These are phyloP conservation scores for Lepiota brunneoincarnata DNA, from an alignment of 768 basidiomycete species.

Conservation along the genomic window DNA sequence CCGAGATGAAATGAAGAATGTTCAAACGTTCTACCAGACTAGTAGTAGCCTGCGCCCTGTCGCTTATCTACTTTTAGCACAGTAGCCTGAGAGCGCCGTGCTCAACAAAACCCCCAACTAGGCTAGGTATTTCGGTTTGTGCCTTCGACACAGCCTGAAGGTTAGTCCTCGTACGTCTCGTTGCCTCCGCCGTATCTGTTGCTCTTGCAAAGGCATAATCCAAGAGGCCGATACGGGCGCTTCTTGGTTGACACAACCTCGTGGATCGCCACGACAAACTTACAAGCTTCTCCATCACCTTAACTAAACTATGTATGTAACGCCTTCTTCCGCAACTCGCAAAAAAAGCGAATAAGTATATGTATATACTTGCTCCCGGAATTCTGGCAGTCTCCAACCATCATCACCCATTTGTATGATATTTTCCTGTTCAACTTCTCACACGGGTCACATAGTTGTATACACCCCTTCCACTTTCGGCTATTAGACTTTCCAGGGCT, in stretches of 20 bases:
- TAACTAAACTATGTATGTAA: neutral
- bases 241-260: slow-evolving; percentile 3
- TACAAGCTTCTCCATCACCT: neutral
- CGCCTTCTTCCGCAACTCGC: neutral
- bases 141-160: no score
- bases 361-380: no score
- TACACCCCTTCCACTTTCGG: neutral
- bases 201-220: no score
- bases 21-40: no score
- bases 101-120: no score
- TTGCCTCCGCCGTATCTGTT: no score
- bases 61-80: no score
- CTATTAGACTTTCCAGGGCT: slow-evolving; percentile 2
- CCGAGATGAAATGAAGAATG: no score
- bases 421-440: neutral
- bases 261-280: neutral
- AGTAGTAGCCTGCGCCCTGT: no score
- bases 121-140: no score
- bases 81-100: no score
- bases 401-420: neutral
- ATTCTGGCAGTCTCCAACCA: neutral
- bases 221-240: neutral
- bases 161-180: no score
- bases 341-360: neutral
- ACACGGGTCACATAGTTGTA: neutral